Evolutionary conservation across 1,139 yeast genomes (phyloP).

Genomic region (Lodderomyces margitis): DNA sequence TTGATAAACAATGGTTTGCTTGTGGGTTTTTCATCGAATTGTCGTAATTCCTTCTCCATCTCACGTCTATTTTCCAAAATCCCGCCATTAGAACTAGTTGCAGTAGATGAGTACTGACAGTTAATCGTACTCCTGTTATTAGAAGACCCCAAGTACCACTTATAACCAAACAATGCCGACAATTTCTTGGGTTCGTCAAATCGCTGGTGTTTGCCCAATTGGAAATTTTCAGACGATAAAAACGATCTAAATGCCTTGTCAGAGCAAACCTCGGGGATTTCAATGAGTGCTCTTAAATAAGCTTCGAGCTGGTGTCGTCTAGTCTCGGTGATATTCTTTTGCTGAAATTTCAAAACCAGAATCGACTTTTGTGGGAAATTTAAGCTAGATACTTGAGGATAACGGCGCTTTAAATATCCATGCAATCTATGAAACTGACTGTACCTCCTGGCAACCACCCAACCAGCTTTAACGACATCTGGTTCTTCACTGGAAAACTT

Average conservation of each 20-base stretch:
- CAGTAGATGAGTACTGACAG: constrained; percentile 5
- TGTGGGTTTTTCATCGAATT: constrained; percentile 33
- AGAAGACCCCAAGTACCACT: constrained; percentile 44
- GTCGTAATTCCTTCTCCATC: constrained; percentile 43
- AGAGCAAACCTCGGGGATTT: constrained; percentile 68
- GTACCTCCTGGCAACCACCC: constrained; percentile 88
- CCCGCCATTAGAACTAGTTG: background rate
- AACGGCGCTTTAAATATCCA: constrained; percentile 56
- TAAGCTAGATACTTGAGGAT: constrained; percentile 49
- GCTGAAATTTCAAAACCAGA: constrained; percentile 61
- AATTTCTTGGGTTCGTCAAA: constrained; percentile 7
- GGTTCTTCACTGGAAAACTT: constrained; percentile 46
- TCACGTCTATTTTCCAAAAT: constrained; percentile 31
- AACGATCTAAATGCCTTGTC: constrained; percentile 72
- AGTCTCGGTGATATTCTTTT: constrained; percentile 59
- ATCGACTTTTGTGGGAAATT: constrained; percentile 64
- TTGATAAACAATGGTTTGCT: constrained; percentile 50
- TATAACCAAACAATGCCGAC: constrained; percentile 34
- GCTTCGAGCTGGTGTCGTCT: constrained; percentile 60
- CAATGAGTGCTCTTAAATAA: constrained; percentile 58
- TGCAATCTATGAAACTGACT: constrained; percentile 79
- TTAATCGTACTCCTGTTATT: constrained; percentile 12
- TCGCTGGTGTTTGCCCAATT: constrained; percentile 23
- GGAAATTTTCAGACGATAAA: constrained; percentile 70
- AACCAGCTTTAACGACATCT: constrained; percentile 61